Evolutionary conservation across 441 rosid genomes (phyloP).

Genomic region (Pelargonium fulgidum): DNA sequence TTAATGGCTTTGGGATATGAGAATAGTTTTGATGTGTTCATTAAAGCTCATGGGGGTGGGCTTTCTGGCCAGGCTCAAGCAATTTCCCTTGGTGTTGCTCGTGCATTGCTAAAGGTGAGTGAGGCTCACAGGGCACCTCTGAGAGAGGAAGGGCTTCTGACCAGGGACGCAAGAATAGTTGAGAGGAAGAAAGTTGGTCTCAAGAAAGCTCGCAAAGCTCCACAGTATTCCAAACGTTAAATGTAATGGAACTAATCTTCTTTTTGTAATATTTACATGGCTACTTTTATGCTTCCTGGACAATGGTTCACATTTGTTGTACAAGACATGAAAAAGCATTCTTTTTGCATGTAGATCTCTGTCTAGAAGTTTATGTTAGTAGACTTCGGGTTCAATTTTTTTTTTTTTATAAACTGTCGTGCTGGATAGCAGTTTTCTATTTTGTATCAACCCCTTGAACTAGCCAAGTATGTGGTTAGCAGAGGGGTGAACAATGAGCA

Average conservation of each 20-base stretch:
- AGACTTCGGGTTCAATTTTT: background rate
- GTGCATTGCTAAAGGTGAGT: slow-evolving; percentile 77
- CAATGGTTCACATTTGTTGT: background rate
- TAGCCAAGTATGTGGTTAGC: too few species aligned
- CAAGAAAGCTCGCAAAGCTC: slow-evolving; percentile 94
- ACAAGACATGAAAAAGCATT: background rate
- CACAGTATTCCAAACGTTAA: slow-evolving; percentile 72
- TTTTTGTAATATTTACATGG: background rate
- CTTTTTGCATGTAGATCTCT: background rate
- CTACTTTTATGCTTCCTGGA: background rate
- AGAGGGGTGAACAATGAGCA: too few species aligned
- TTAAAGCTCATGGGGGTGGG: slow-evolving; percentile 93
- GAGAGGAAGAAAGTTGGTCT: slow-evolving; percentile 95
- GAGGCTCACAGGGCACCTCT: slow-evolving; percentile 61
- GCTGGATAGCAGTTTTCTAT: too few species aligned
- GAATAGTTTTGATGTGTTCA: slow-evolving; percentile 71
- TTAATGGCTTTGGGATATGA: slow-evolving; percentile 71
- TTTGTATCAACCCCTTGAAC: too few species aligned
- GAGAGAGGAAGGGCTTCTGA: slow-evolving; percentile 73
- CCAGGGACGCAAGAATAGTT: slow-evolving; percentile 84
- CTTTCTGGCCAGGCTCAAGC: slow-evolving; percentile 98
- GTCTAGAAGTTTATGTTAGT: background rate
- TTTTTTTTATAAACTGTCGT: too few species aligned
- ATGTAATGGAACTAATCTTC: background rate
- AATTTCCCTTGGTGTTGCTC: slow-evolving; percentile 77